Percentiles rank a stretch among this genome's conserved stretches.
These are phyloP conservation scores for Moricandia moricandioides DNA, from an alignment of 345 rosid species.

Conservation along the genomic window DNA sequence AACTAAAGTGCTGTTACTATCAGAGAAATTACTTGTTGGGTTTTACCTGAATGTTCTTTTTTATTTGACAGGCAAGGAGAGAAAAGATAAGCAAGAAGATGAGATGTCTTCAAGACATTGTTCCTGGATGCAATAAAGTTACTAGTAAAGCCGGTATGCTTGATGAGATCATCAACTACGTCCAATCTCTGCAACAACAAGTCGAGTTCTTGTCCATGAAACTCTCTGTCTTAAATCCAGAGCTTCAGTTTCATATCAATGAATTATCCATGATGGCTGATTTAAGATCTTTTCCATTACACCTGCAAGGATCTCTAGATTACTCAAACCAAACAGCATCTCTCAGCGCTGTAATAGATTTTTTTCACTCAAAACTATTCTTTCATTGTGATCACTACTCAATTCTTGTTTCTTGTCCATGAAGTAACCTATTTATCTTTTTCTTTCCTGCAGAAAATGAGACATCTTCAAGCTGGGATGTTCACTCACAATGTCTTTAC, in stretches of 20 bases:
- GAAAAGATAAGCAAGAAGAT: neutral
- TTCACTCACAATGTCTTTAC: neutral
- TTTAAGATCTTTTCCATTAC: conserved; percentile 34
- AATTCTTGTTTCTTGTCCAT: neutral
- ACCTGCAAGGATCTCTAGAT: conserved; percentile 37
- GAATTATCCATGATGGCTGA: conserved; percentile 28
- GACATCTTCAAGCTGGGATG: neutral
- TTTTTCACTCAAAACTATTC: neutral
- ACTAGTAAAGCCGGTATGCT: neutral
- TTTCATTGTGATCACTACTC: neutral
- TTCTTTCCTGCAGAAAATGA: neutral
- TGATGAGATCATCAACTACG: neutral
- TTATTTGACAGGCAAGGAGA: neutral
- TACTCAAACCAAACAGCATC: conserved; percentile 26
- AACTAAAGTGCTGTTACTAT: neutral
- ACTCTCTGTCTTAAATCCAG: neutral
- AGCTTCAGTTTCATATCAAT: neutral
- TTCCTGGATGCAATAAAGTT: neutral
- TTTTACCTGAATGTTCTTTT: neutral
- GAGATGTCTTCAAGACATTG: neutral
- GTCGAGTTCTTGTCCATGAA: neutral
- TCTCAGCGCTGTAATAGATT: conserved; percentile 18
- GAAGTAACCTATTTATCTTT: neutral
- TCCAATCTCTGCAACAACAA: neutral
- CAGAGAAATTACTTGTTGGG: neutral